A percentile compares a stretch with the other conserved stretches of the same genome.
Conservation (phyloP, 768 basidiomycete species). For the Boletales sp. region DNA sequence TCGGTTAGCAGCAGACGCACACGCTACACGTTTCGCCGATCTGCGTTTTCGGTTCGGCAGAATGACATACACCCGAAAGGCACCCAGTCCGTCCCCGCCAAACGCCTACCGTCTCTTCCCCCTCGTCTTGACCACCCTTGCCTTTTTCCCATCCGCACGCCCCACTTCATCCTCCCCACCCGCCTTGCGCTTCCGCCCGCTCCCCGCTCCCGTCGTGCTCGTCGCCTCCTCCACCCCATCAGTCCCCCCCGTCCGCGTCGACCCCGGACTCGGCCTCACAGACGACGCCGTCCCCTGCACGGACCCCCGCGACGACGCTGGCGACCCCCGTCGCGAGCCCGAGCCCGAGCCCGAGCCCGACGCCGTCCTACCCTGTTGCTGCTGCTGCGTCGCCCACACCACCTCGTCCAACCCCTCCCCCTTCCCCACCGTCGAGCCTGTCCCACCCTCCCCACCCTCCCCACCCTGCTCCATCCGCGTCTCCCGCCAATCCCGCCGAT, state of each 20-base stretch:
- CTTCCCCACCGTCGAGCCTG: conserved; percentile 1
- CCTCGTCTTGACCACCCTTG: conserved; percentile 32
- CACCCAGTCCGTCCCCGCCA: too few species aligned
- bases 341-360: conserved; percentile 9
- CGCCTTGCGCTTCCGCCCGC: conserved; percentile 48
- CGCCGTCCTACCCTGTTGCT: too few species aligned
- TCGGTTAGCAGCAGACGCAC: too few species aligned
- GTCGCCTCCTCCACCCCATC: conserved; percentile 40
- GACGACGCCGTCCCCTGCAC: conserved; percentile 25
- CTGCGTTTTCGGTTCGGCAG: too few species aligned
- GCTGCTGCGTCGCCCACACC: conserved; percentile 8
- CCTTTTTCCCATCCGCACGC: conserved; percentile 35
- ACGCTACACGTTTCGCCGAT: too few species aligned
- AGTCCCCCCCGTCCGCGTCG: conserved; percentile 38
- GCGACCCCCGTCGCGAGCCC: conserved; percentile 40
- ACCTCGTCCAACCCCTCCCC: conserved; percentile 30
- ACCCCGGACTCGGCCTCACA: conserved; percentile 47
- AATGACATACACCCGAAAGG: too few species aligned
- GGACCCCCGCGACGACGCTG: conserved; percentile 45
- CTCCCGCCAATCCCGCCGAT: conserved; percentile 76
- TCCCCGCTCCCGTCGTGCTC: background rate
- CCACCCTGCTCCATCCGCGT: conserved; percentile 40
- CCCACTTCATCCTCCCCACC: conserved; percentile 55
- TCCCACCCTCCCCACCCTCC: conserved; percentile 14
- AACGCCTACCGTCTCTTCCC: conserved; percentile 38